phyloP scores from a whole-genome alignment of 2,329 filamentous ascomycete genomes.

The Pseudogymnoascus verrucosus region DNA sequence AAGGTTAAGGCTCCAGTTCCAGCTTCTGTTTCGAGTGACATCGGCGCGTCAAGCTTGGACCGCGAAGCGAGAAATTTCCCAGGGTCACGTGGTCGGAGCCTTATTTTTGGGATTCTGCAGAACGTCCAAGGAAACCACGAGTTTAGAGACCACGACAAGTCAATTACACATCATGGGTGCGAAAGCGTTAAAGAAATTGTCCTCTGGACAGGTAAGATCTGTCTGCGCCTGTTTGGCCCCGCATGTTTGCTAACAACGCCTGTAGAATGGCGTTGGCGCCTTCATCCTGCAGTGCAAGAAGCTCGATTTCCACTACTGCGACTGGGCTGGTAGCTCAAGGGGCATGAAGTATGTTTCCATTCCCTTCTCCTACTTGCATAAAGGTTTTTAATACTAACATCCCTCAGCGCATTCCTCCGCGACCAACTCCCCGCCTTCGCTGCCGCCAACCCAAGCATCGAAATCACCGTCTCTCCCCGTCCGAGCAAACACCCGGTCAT shows the following conservation, averaged over 20 bases:
- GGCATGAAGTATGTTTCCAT: slow-evolving; percentile 74
- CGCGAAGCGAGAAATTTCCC: slow-evolving; percentile 4
- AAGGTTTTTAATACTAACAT: slow-evolving; percentile 8
- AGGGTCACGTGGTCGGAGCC: neutral
- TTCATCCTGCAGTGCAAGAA: slow-evolving; percentile 97
- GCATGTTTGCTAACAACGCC: slow-evolving; percentile 14
- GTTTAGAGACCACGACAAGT: neutral
- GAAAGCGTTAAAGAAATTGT: slow-evolving; percentile 44
- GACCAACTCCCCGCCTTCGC: slow-evolving; percentile 71
- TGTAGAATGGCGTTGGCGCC: slow-evolving; percentile 87
- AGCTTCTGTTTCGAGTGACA: neutral
- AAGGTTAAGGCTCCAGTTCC: neutral
- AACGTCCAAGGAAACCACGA: neutral
- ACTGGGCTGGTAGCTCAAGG: slow-evolving; percentile 84
- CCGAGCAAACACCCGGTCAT: slow-evolving; percentile 86
- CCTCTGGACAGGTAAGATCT: slow-evolving; percentile 43
- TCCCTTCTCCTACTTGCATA: slow-evolving; percentile 7
- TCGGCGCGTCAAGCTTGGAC: neutral
- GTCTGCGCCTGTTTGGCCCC: neutral
- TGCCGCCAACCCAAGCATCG: slow-evolving; percentile 72
- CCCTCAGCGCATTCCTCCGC: slow-evolving; percentile 68
- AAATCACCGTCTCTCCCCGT: slow-evolving; percentile 84
- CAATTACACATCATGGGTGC: slow-evolving; percentile 38
- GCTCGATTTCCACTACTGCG: slow-evolving; percentile 94
- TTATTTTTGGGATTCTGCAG: neutral